Evolutionary conservation across 2,329 filamentous ascomycete genomes (phyloP), one percentile per base, ranked within the genome.

Genomic region (Colletotrichum plurivorum): DNA sequence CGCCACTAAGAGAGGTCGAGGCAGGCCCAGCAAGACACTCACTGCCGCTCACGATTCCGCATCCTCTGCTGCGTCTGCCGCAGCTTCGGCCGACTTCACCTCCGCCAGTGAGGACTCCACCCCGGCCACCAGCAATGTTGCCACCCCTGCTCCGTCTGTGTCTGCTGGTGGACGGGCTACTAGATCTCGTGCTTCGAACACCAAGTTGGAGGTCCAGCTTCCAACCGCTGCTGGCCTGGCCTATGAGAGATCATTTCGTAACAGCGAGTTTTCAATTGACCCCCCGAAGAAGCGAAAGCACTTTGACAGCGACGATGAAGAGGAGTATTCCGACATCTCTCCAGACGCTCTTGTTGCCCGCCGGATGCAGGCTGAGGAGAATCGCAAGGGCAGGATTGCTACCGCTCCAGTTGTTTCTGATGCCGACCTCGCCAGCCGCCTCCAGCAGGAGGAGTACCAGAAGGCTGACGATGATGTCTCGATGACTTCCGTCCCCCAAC

Each of bases 191-290:
- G 73, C 71, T 63, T 71, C 73, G 3, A 63, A 72, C 12, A 61
- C 77, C 8, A 76, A 75, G 1, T 70, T 85, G 16, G 80, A 84
- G 65, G 74, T 84, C 8, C 76, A 76, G 4, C 65, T 80, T 39
- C 76, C 78, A 7, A 61, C 70, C 12, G 52, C 70, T 76, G 79
- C 57, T 74, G 74, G 53, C 36, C 75, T 84, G n/a, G 81, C 79
- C 49, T 83, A 84, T 62, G 82, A 81, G n/a, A 78, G 80, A 55
- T 79, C 83, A 67, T 78, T 88, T 51, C 82, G 80, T 52, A 80
- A 80, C 9, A 90, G 85, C 78, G 79, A 85, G 57, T 87, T 83
- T 70, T 81, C 86, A 2, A 76, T 89, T 73, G 80, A 79, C 45
- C 67, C 80, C 4, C 73, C 45, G 13, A 74, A 71, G 22, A 80